A percentile compares a stretch with the other conserved stretches of the same genome.
Evolutionary conservation across 306 rosid genomes (phyloP).

Genomic region (Arachis hypogaea): DNA sequence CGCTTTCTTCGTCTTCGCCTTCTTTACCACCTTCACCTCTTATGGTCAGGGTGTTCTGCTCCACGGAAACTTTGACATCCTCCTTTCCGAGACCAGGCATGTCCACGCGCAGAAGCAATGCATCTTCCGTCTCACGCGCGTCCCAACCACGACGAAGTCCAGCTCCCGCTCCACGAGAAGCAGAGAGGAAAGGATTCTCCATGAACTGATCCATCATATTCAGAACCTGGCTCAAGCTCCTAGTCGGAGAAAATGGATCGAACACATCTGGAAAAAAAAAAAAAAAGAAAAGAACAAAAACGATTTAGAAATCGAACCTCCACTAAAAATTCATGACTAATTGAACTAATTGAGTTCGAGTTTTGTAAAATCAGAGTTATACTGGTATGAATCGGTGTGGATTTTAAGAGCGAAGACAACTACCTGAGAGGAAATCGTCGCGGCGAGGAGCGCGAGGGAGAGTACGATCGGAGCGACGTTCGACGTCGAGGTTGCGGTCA

Average conservation of each 20-base stretch:
- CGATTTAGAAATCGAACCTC: neutral
- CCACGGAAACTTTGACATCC: slow-evolving; percentile 69
- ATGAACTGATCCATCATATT: slow-evolving; percentile 74
- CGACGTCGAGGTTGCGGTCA: slow-evolving; percentile 26
- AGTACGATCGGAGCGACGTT: slow-evolving; percentile 19
- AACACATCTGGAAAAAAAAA: slow-evolving; percentile 52
- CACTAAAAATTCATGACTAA: too few relatives aligned
- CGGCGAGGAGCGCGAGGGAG: slow-evolving; percentile 36
- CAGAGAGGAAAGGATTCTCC: slow-evolving; percentile 62
- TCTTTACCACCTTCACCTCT: slow-evolving; percentile 59
- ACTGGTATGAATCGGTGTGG: neutral
- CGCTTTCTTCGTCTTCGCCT: slow-evolving; percentile 44
- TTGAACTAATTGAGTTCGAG: neutral
- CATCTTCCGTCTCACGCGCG: slow-evolving; percentile 59
- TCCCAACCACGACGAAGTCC: slow-evolving; percentile 71
- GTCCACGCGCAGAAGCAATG: slow-evolving; percentile 63
- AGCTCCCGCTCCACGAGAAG: slow-evolving; percentile 56
- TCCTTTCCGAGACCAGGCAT: slow-evolving; percentile 79
- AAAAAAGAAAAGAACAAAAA: too few relatives aligned
- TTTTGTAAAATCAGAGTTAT: too few relatives aligned
- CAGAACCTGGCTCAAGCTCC: slow-evolving; percentile 80
- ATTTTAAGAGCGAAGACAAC: slow-evolving; percentile 23
- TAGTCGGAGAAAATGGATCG: slow-evolving; percentile 67
- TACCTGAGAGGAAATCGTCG: slow-evolving; percentile 48
- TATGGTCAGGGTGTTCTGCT: slow-evolving; percentile 65